phyloP scores from a whole-genome alignment of 2,329 filamentous ascomycete species.

The Bertia moriformis region DNA sequence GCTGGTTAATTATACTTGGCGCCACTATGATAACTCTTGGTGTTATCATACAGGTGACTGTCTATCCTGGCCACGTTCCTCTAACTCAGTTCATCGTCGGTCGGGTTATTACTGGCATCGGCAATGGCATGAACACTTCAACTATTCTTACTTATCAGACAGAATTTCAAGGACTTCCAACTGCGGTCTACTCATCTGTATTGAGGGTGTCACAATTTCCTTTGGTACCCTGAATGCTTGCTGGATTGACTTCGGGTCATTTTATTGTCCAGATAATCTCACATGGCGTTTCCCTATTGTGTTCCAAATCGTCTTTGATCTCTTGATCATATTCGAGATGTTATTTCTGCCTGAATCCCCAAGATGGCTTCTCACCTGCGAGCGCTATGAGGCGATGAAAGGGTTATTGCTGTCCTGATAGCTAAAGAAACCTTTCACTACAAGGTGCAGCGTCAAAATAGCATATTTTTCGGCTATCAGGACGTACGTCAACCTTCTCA shows the following conservation, averaged over 20 bases:
- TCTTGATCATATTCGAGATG: neutral
- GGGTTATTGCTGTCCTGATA: neutral
- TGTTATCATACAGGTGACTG: slow-evolving; percentile 21
- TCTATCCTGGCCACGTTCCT: slow-evolving; percentile 6
- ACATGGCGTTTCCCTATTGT: slow-evolving; percentile 1
- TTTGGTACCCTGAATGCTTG: neutral
- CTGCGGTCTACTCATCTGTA: neutral
- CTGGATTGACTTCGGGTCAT: neutral
- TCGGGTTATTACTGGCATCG: slow-evolving; percentile 33
- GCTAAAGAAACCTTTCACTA: neutral
- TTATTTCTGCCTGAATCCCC: neutral
- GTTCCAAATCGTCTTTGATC: neutral
- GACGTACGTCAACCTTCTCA: neutral
- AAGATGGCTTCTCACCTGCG: neutral
- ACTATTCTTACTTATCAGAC: slow-evolving; percentile 35
- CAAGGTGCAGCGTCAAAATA: neutral
- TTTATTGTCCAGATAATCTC: neutral
- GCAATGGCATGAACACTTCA: slow-evolving; percentile 38
- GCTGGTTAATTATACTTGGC: slow-evolving; percentile 23
- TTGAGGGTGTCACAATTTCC: neutral
- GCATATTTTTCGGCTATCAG: neutral
- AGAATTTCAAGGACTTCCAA: neutral
- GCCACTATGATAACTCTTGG: slow-evolving; percentile 24
- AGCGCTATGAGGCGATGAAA: neutral
- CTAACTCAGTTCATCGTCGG: slow-evolving; percentile 35